These are phyloP conservation scores for Cutaneotrichosporon sp. DNA, from an alignment of 1,284 basidiomycete genomes.

Conservation along the genomic window DNA sequence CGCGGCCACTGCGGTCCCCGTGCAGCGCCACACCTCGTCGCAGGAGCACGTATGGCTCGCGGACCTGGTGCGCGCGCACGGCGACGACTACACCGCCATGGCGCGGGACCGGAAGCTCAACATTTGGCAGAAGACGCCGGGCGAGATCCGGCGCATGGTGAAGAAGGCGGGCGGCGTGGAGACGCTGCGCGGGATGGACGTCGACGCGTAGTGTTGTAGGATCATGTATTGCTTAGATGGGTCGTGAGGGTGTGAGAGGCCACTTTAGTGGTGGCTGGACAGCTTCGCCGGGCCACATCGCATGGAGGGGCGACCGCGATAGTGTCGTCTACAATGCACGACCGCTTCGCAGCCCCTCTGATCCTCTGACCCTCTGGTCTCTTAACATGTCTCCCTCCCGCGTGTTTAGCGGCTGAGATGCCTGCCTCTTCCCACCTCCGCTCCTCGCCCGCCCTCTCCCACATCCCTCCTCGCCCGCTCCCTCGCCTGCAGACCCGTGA, in stretches of 20 bases:
- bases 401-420: too few relatives aligned
- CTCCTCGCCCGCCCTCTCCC: too few relatives aligned
- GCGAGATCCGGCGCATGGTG: constrained; percentile 65
- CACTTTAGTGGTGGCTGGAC: too few relatives aligned
- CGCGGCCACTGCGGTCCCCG: constrained; percentile 50
- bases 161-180: constrained; percentile 40
- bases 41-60: constrained; percentile 71
- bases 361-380: too few relatives aligned
- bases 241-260: too few relatives aligned
- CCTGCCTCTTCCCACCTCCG: too few relatives aligned
- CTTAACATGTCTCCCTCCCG: too few relatives aligned
- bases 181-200: constrained; percentile 19
- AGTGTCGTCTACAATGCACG: too few relatives aligned
- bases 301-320: too few relatives aligned
- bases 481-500: background rate
- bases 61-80: constrained; percentile 70
- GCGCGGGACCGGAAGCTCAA: constrained; percentile 77
- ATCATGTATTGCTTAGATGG: constrained; percentile 3
- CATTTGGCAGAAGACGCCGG: constrained; percentile 80
- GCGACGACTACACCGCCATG: constrained; percentile 74
- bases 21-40: constrained; percentile 65
- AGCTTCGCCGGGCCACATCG: too few relatives aligned
- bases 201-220: constrained; percentile 10
- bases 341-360: too few relatives aligned
- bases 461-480: too few relatives aligned